Evolutionary conservation across 1,284 basidiomycete species (phyloP), one percentile per base, ranked within the genome.

Genomic region (Leccinum griseonigrum): DNA sequence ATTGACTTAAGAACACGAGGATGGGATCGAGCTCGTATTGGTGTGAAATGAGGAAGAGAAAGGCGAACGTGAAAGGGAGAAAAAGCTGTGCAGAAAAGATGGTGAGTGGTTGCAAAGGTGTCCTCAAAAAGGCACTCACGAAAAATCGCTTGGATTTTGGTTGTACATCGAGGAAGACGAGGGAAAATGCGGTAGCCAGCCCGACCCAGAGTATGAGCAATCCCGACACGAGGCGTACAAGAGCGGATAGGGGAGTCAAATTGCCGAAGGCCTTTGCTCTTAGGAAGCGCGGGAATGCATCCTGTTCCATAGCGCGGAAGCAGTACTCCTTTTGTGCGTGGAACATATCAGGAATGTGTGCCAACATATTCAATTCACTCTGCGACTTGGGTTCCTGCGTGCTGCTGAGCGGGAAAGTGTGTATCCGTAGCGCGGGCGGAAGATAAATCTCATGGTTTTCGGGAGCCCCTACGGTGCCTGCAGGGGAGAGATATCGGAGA

Each of bases 281-380:
- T 59, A 99, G 79, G 84, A 99, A 99, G 3, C 95, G 85, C 53
- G 95, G 94, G 81, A 97, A 98, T n/a, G 94, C 92, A 71, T 98
- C 95, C 76, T 95, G 91, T 74, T 98, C 96, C 89, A 98, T 97
- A 4, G 94, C 94, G 59, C 94, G 85, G 83, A 97, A 97, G 71
- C 96, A 95, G 73, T 97, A 98, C 72, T 97, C 94, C 80, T 99
- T 98, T 78, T 98, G 97, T 2, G 88, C 80, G 74, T 98, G 94
- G 80, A 98, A 99, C 82, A 98, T 91, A 75, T 98, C 97, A 11
- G 97, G 96, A 51, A 99, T 90, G 66, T 94, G 88, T 1, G 96
- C 89, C 83, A 98, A 81, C 61, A 93, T 81, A 59, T 84, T 86
- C 54, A 87, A 77, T 74, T 96, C 92, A 46, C 83, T 82, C 69